Conservation (phyloP, 345 rosid species). For the Lumnitzera littorea region DNA sequence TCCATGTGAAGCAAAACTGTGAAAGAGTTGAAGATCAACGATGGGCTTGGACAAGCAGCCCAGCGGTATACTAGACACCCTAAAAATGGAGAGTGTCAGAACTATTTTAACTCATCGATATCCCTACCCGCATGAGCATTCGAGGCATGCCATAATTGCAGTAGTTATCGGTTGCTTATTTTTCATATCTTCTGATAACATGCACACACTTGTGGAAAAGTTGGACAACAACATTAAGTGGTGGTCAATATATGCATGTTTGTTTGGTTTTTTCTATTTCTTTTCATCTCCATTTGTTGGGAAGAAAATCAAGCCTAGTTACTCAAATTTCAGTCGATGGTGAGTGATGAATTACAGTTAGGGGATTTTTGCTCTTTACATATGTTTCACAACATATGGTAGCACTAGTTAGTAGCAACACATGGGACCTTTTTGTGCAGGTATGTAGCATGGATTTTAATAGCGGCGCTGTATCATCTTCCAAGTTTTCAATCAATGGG, state of each 20-base stretch:
- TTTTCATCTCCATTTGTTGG: constrained; percentile 93
- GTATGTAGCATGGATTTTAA: constrained; percentile 97
- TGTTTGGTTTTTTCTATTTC: constrained; percentile 98
- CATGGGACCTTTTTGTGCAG: constrained; percentile 30
- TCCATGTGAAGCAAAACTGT: too few relatives aligned
- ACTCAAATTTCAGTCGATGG: constrained; percentile 96
- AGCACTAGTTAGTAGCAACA: not conserved
- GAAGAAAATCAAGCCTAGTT: constrained; percentile 94
- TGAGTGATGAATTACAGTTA: constrained; percentile 21
- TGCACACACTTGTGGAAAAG: constrained; percentile 91
- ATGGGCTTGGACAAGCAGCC: constrained; percentile 61
- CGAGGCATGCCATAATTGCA: constrained; percentile 94
- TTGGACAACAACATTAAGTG: constrained; percentile 81
- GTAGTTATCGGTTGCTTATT: constrained; percentile 88
- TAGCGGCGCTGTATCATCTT: constrained; percentile 96
- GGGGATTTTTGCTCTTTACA: constrained; percentile 4
- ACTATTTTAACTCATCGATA: constrained; percentile 73
- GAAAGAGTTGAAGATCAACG: not conserved
- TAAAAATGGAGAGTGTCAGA: constrained; percentile 86
- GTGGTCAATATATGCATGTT: constrained; percentile 99
- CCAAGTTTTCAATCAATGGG: constrained; percentile 99
- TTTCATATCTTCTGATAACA: constrained; percentile 94
- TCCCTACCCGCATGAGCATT: constrained; percentile 98
- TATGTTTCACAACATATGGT: not conserved
- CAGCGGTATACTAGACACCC: constrained; percentile 40